Conservation (phyloP, 139 green algal genomes). For the Chlamydomonas asymmetrica region DNA sequence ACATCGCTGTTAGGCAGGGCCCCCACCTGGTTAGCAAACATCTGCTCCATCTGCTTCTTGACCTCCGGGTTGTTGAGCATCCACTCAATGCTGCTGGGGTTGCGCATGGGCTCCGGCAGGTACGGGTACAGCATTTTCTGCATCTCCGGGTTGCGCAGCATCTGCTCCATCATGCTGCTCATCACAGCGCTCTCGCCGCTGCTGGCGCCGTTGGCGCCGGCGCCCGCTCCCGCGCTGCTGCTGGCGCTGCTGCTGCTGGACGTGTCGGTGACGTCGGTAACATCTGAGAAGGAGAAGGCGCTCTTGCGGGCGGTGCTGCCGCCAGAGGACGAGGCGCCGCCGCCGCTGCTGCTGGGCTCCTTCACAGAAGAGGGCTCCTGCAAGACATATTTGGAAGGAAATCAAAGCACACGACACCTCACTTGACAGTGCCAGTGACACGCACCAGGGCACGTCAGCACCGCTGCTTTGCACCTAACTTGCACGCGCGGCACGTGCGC, state of each 20-base stretch:
- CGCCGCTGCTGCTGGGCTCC: slow-evolving; percentile 41
- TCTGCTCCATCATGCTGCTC: slow-evolving; percentile 49
- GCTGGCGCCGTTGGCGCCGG: background rate
- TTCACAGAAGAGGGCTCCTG: slow-evolving; percentile 54
- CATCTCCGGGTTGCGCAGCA: slow-evolving; percentile 71
- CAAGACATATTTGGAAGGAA: too few species aligned
- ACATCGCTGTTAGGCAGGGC: too few species aligned
- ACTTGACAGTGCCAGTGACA: background rate
- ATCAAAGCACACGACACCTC: too few species aligned
- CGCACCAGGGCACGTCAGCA: slow-evolving; percentile 30
- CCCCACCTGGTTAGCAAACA: slow-evolving; percentile 33
- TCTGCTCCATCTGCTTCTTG: slow-evolving; percentile 52
- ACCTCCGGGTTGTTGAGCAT: slow-evolving; percentile 86
- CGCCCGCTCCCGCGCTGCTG: background rate
- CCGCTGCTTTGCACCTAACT: background rate
- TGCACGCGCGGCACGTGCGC: slow-evolving; percentile 16
- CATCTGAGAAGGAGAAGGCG: slow-evolving; percentile 47
- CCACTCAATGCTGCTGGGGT: slow-evolving; percentile 84
- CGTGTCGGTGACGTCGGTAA: slow-evolving; percentile 3
- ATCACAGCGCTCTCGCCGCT: background rate
- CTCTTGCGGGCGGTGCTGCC: slow-evolving; percentile 3
- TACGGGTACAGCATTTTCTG: slow-evolving; percentile 92
- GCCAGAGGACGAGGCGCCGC: background rate
- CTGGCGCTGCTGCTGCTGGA: background rate
- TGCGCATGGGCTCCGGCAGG: slow-evolving; percentile 89